A percentile compares a stretch with the other conserved stretches of the same genome.
Conservation (phyloP, 2,329 filamentous ascomycete genomes). For the Reticulascus tulasneorum region DNA sequence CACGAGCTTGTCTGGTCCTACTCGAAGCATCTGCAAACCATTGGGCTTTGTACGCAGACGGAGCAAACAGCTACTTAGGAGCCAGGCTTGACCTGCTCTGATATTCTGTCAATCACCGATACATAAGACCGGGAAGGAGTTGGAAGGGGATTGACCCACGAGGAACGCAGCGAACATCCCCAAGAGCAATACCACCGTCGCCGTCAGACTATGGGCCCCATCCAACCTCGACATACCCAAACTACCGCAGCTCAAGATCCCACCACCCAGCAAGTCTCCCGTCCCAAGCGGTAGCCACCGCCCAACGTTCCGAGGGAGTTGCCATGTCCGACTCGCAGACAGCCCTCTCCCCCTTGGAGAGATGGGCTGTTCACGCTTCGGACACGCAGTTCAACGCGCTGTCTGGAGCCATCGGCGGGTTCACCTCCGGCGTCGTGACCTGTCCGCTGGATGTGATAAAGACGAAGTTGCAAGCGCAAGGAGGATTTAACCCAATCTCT, state of each 20-base stretch:
- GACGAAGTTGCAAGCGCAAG: slow-evolving; percentile 94
- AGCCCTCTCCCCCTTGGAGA: slow-evolving; percentile 43
- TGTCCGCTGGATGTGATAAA: slow-evolving; percentile 99
- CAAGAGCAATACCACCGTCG: slow-evolving; percentile 19
- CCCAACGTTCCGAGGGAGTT: slow-evolving; percentile 9
- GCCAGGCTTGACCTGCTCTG: no score
- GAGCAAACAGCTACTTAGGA: no score
- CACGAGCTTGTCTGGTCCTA: no score
- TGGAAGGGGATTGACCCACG: slow-evolving; percentile 45
- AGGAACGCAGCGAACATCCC: slow-evolving; percentile 35
- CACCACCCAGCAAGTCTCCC: slow-evolving; percentile 11
- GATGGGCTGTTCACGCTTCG: slow-evolving; percentile 53
- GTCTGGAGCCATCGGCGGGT: slow-evolving; percentile 82
- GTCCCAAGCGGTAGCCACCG: slow-evolving; percentile 7
- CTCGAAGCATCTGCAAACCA: no score
- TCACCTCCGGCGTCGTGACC: slow-evolving; percentile 90
- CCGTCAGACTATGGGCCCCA: slow-evolving; percentile 31
- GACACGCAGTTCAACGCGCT: slow-evolving; percentile 74
- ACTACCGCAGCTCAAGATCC: slow-evolving; percentile 16
- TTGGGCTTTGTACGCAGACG: no score
- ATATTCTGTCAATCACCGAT: no score
- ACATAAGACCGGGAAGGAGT: slow-evolving; percentile 4
- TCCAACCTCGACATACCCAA: slow-evolving; percentile 17
- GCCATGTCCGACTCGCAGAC: slow-evolving; percentile 15
- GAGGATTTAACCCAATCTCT: slow-evolving; percentile 63